Evolutionary conservation across 2,329 filamentous ascomycete species (phyloP).

Genomic region (Xylariaceae sp.): DNA sequence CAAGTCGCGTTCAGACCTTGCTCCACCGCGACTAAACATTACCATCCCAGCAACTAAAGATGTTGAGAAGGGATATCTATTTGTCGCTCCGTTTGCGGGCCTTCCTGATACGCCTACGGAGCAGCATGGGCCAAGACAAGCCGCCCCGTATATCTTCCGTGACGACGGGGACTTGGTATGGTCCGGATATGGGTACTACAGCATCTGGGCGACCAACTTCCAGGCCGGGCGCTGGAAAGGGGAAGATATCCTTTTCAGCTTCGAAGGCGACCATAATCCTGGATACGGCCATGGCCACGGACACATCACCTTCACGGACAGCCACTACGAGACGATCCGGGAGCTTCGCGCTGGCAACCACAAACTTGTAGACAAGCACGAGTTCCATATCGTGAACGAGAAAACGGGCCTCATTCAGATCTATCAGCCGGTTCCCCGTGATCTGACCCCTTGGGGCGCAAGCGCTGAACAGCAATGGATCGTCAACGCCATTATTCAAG

Average conservation of each 20-base stretch:
- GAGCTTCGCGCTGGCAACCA: slow-evolving; percentile 56
- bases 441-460: slow-evolving; percentile 50
- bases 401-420: slow-evolving; percentile 56
- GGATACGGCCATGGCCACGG: slow-evolving; percentile 58
- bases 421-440: slow-evolving; percentile 52
- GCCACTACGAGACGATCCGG: slow-evolving; percentile 57
- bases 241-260: slow-evolving; percentile 55
- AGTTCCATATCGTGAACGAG: slow-evolving; percentile 57
- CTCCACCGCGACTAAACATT: slow-evolving; percentile 48
- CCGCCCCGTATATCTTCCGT: slow-evolving; percentile 58
- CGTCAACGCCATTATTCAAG: slow-evolving; percentile 57
- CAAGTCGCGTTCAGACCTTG: slow-evolving; percentile 49
- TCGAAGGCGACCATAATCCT: slow-evolving; percentile 56
- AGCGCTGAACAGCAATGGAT: slow-evolving; percentile 56
- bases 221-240: slow-evolving; percentile 53
- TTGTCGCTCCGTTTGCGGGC: slow-evolving; percentile 45
- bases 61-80: slow-evolving; percentile 48
- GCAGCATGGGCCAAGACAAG: slow-evolving; percentile 52
- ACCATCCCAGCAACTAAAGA: slow-evolving; percentile 45
- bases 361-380: slow-evolving; percentile 55
- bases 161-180: slow-evolving; percentile 59
- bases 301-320: slow-evolving; percentile 54
- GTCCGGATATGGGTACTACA: slow-evolving; percentile 57
- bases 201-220: slow-evolving; percentile 58
- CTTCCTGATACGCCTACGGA: slow-evolving; percentile 39